Evolutionary conservation across 2,329 filamentous ascomycete species (phyloP).

Genomic region (Tolypocladium endophyticum): DNA sequence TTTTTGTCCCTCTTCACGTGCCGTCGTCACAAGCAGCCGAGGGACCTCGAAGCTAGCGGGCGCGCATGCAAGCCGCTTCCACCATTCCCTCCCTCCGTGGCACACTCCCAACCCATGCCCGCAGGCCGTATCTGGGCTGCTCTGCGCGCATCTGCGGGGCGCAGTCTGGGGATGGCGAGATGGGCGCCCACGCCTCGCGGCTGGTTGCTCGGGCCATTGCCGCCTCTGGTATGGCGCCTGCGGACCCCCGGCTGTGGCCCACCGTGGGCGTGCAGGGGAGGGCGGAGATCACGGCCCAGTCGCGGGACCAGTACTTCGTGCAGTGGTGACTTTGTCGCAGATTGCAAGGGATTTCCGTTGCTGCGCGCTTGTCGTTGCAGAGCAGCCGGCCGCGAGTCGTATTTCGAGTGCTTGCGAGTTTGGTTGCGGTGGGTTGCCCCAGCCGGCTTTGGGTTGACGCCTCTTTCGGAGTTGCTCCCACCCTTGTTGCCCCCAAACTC

Average conservation of each 20-base stretch:
- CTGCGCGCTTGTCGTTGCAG: background rate
- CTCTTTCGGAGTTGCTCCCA: background rate
- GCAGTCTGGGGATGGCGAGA: conserved; percentile 6
- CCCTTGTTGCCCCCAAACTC: background rate
- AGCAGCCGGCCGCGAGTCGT: background rate
- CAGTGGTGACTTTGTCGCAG: background rate
- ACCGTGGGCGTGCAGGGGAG: conserved; percentile 1
- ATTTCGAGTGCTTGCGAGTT: background rate
- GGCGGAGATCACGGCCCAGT: conserved; percentile 1
- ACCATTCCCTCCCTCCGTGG: background rate
- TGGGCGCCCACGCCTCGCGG: background rate
- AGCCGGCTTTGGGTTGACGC: background rate
- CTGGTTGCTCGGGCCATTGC: conserved; percentile 3
- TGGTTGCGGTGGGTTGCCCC: background rate
- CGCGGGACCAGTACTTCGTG: background rate
- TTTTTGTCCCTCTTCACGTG: background rate
- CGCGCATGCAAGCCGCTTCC: conserved; percentile 2
- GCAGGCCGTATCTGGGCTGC: background rate
- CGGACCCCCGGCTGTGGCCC: conserved; percentile 1
- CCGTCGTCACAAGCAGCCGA: conserved; percentile 8
- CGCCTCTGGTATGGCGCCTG: conserved; percentile 1
- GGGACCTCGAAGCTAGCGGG: conserved; percentile 5
- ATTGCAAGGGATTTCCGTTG: background rate
- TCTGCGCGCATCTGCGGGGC: conserved; percentile 1
- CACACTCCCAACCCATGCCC: background rate